phyloP scores from a whole-genome alignment of 805 yeast genomes.

The Monosporozyma solicola region DNA sequence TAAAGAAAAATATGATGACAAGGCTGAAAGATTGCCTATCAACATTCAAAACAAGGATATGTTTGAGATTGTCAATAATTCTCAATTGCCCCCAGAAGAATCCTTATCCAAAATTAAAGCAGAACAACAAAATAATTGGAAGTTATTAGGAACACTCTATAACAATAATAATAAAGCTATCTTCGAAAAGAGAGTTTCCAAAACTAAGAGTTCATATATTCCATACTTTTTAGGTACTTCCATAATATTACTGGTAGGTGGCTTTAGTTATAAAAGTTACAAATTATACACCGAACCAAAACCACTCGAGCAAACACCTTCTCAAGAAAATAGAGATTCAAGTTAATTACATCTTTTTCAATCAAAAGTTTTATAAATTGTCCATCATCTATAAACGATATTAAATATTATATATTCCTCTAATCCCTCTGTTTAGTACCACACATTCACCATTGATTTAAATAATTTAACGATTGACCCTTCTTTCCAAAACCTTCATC shows the following conservation, averaged over 20 bases:
- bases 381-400: background rate
- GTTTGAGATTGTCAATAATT: conserved; percentile 21
- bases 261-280: background rate
- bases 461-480: conserved; percentile 7
- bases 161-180: conserved; percentile 15
- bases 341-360: background rate
- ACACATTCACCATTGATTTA: conserved; percentile 16
- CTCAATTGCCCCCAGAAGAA: conserved; percentile 20
- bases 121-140: conserved; percentile 21
- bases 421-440: background rate
- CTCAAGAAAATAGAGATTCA: background rate
- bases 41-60: conserved; percentile 20
- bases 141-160: conserved; percentile 18
- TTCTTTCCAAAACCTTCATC: conserved; percentile 10
- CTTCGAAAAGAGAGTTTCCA: conserved; percentile 10
- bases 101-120: conserved; percentile 13
- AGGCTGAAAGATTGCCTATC: conserved; percentile 7
- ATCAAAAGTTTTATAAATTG: background rate
- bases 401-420: background rate
- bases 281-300: background rate
- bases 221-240: background rate
- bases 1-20: conserved; percentile 4
- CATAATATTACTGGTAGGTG: background rate
- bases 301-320: background rate
- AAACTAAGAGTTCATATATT: background rate